A percentile compares a stretch with the other conserved stretches of the same genome.
Evolutionary conservation across 2,329 filamentous ascomycete species (phyloP).

Genomic region (Colletotrichum sp.): DNA sequence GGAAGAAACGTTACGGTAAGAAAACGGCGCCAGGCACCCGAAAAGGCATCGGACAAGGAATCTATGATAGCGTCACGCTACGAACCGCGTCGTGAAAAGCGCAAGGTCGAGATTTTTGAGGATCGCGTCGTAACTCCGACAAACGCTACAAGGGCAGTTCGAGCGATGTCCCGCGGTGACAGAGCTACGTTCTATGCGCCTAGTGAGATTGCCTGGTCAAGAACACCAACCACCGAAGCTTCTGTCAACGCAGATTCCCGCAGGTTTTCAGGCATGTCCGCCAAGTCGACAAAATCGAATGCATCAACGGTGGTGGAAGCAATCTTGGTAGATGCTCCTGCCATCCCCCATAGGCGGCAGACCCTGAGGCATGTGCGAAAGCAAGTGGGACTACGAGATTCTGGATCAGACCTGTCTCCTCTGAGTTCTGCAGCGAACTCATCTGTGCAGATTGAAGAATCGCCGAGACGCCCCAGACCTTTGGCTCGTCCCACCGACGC

Average conservation of each 20-base stretch:
- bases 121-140: constrained; percentile 54
- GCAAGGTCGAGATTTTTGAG: constrained; percentile 48
- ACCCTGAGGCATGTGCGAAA: constrained; percentile 69
- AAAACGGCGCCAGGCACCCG: constrained; percentile 41
- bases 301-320: constrained; percentile 64
- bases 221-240: constrained; percentile 41
- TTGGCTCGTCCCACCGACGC: constrained; percentile 30
- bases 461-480: constrained; percentile 31
- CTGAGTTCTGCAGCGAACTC: constrained; percentile 49
- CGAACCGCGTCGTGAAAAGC: constrained; percentile 26
- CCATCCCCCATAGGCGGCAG: constrained; percentile 49
- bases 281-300: constrained; percentile 57
- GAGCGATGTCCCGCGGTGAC: constrained; percentile 52
- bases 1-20: constrained; percentile 59
- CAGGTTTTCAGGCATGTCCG: constrained; percentile 60
- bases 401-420: constrained; percentile 45
- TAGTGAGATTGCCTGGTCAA: constrained; percentile 32
- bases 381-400: constrained; percentile 54
- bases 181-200: constrained; percentile 42
- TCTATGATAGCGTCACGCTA: constrained; percentile 5
- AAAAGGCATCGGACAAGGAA: not conserved
- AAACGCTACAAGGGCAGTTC: constrained; percentile 55
- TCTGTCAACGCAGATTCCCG: constrained; percentile 48
- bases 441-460: constrained; percentile 33
- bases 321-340: constrained; percentile 56